These are phyloP conservation scores for Cladosporium velox DNA, from an alignment of 2,329 filamentous ascomycete species.

Conservation along the genomic window DNA sequence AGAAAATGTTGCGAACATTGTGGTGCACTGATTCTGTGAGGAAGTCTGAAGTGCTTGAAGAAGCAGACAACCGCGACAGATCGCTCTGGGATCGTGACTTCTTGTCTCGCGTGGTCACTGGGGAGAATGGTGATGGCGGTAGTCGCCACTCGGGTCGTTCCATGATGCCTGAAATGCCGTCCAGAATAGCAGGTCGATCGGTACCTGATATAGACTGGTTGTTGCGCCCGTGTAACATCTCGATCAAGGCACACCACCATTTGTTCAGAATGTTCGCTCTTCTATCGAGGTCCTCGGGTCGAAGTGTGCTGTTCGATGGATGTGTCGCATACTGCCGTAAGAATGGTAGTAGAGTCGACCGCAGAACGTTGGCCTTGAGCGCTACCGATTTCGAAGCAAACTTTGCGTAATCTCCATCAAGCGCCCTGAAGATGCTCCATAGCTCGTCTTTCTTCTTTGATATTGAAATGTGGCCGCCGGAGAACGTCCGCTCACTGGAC, in stretches of 20 bases:
- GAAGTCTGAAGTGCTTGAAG: constrained; percentile 65
- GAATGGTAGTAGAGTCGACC: constrained; percentile 73
- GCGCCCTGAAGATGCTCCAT: constrained; percentile 66
- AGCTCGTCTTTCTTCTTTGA: constrained; percentile 68
- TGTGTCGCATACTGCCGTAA: constrained; percentile 69
- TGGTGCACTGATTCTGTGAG: constrained; percentile 77
- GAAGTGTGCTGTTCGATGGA: constrained; percentile 64
- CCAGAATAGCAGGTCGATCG: constrained; percentile 79
- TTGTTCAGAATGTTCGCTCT: constrained; percentile 79
- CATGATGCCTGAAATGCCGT: constrained; percentile 80
- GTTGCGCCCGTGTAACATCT: constrained; percentile 75
- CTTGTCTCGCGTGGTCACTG: constrained; percentile 58
- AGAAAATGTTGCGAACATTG: constrained; percentile 85
- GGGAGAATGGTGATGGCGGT: constrained; percentile 67
- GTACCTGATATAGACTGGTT: constrained; percentile 78
- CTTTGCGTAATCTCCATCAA: constrained; percentile 70
- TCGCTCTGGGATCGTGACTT: constrained; percentile 48
- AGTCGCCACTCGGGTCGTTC: constrained; percentile 84
- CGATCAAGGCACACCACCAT: constrained; percentile 84
- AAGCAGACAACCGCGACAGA: constrained; percentile 60
- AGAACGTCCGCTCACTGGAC: constrained; percentile 38
- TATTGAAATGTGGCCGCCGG: constrained; percentile 15
- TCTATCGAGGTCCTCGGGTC: constrained; percentile 80
- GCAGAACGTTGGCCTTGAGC: constrained; percentile 74
- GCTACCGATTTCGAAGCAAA: constrained; percentile 74